Evolutionary conservation across 805 yeast genomes (phyloP), one percentile per base, ranked within the genome.

Genomic region (Scheffersomyces spartinae): DNA sequence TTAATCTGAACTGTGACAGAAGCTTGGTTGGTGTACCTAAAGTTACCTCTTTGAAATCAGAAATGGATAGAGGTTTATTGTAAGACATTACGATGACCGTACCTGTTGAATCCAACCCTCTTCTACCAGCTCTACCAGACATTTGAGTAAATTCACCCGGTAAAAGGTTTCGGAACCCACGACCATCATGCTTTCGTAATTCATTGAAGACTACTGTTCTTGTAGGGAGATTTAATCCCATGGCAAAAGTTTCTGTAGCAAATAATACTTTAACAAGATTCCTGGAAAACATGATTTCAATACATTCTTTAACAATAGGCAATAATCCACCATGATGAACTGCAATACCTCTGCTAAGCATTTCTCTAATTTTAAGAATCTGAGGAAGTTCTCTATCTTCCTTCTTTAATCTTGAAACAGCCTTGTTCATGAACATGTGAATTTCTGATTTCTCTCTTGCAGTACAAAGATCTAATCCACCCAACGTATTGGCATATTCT

Each of bases 71-170:
- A 1, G 91, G 83, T 14, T 70, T 68, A 25, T 68, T 74, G 42
- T 77, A 81, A 3, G 93, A 65, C 93, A 91, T 84, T 5, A 86
- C 73, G 34, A 91, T 84, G 8, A 91, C 98, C 0, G 96, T 88
- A 45, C 98, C 98, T 0, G 81, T 83, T 12, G 74, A 58, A 58
- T 91, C 98, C 36, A 91, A 57, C 18, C 98, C 98, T 61, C 98
- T 74, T 56, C 98, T 74, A 32, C 98, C 98, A 0, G 98, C 98
- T 52, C 98, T 71, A 23, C 98, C 98, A 0, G 96, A 86, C 98
- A 91, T 91, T 54, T 88, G 98, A 1, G 97, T 91, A 47, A 88
- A 91, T 49, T 91, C 98, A 28, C 98, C 98, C 0, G 98, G 95
- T 7, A 78, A 64, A 32, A 91, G 61, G 43, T 78, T 71, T 51